These are phyloP conservation scores for Erigeron canadensis DNA, from an alignment of 129 eudicot genomes.

Conservation along the genomic window DNA sequence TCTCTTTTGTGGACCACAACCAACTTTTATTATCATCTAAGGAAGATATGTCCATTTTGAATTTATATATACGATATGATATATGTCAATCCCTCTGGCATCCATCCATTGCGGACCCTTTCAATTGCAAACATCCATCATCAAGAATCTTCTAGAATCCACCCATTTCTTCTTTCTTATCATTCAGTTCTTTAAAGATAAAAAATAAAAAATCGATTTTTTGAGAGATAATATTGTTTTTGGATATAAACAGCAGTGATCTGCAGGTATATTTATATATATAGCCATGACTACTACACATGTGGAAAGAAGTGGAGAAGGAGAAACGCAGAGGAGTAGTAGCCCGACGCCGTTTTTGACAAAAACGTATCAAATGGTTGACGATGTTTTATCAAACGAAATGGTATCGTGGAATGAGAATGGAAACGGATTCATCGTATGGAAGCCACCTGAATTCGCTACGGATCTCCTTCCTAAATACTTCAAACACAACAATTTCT, in stretches of 20 bases:
- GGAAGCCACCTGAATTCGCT: conserved; percentile 79
- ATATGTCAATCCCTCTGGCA: conserved; percentile 38
- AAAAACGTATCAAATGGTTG: conserved; percentile 70
- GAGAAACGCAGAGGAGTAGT: conserved; percentile 42
- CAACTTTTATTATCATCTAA: not conserved
- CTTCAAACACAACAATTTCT: conserved; percentile 86
- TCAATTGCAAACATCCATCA: not conserved
- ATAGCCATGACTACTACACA: too few relatives aligned
- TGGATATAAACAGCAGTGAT: too few relatives aligned
- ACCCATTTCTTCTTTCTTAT: conserved; percentile 10
- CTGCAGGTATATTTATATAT: too few relatives aligned
- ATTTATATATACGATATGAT: not conserved
- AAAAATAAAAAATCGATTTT: too few relatives aligned
- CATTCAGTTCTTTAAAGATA: not conserved
- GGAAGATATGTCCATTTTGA: not conserved
- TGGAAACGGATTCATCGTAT: conserved; percentile 62
- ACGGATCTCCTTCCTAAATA: conserved; percentile 63
- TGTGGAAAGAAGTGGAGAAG: conserved; percentile 46
- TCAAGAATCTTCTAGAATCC: conserved; percentile 40
- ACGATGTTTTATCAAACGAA: conserved; percentile 52
- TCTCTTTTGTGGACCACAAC: conserved; percentile 23
- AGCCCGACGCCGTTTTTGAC: conserved; percentile 83
- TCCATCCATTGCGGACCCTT: conserved; percentile 20
- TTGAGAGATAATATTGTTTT: too few relatives aligned
- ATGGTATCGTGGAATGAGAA: conserved; percentile 70